Evolutionary conservation across 2,329 filamentous ascomycete species (phyloP).

Genomic region (Fusarium sp.): DNA sequence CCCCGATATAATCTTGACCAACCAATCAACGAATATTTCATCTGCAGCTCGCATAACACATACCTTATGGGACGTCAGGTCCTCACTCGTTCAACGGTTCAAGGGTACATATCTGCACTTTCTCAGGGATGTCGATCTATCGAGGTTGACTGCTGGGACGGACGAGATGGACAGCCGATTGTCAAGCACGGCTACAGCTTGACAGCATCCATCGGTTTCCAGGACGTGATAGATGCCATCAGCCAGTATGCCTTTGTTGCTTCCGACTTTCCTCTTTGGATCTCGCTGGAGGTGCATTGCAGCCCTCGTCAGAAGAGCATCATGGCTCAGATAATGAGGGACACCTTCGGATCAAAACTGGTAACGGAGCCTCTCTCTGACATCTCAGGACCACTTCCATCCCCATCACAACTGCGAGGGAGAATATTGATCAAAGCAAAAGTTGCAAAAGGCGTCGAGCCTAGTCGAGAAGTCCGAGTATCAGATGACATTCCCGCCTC

Average conservation of each 20-base stretch:
- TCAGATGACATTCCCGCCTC: background rate
- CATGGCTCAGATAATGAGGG: conserved; percentile 20
- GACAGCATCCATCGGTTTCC: conserved; percentile 18
- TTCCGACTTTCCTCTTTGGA: conserved; percentile 23
- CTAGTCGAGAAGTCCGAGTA: background rate
- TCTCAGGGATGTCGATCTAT: conserved; percentile 18
- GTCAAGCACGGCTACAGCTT: conserved; percentile 32
- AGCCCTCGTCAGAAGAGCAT: background rate
- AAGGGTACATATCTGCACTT: conserved; percentile 14
- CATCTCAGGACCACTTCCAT: background rate
- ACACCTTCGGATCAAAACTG: background rate
- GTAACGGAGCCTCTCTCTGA: background rate
- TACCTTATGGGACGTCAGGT: conserved; percentile 25
- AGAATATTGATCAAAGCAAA: conserved; percentile 25
- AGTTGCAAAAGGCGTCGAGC: background rate
- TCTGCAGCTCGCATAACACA: conserved; percentile 29
- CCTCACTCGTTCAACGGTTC: conserved; percentile 8
- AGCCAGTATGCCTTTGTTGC: background rate
- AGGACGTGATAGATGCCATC: conserved; percentile 1
- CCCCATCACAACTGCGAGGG: background rate
- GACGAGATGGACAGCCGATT: conserved; percentile 13
- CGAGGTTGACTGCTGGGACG: conserved; percentile 28
- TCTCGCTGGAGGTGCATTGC: conserved; percentile 23
- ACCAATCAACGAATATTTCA: conserved; percentile 29
- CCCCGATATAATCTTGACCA: background rate